Percentiles rank a stretch among this genome's conserved stretches.
Evolutionary conservation across 1,284 basidiomycete species (phyloP).

Genomic region (Rhodotorula sp.): DNA sequence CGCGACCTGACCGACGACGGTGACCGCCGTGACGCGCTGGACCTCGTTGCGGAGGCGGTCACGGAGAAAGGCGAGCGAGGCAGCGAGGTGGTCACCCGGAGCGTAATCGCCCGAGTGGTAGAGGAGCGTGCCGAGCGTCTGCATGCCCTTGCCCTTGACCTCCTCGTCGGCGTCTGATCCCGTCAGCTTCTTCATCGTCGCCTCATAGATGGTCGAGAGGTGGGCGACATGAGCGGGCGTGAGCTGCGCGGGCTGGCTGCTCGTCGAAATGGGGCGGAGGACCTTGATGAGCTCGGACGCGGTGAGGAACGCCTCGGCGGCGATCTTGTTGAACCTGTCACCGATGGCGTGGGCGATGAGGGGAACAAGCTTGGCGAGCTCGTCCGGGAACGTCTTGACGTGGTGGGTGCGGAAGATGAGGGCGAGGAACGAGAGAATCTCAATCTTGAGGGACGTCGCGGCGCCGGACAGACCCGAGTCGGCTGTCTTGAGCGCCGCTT

Average conservation of each 20-base stretch:
- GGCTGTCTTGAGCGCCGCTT: constrained; percentile 47
- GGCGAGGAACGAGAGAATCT: constrained; percentile 77
- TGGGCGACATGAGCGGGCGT: constrained; percentile 53
- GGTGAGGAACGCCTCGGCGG: constrained; percentile 70
- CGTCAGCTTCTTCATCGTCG: constrained; percentile 67
- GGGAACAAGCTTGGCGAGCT: constrained; percentile 66
- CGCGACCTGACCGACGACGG: constrained; percentile 46
- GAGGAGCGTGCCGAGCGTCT: constrained; percentile 79
- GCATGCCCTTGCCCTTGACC: constrained; percentile 77
- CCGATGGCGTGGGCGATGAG: constrained; percentile 68
- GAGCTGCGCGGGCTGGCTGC: constrained; percentile 53
- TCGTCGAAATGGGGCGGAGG: constrained; percentile 43
- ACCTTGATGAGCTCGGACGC: constrained; percentile 53
- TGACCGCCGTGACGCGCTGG: constrained; percentile 53
- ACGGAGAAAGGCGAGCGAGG: constrained; percentile 64
- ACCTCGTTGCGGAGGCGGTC: constrained; percentile 64
- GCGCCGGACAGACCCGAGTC: constrained; percentile 45
- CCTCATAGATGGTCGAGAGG: constrained; percentile 67
- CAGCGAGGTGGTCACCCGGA: constrained; percentile 49
- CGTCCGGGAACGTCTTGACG: constrained; percentile 61
- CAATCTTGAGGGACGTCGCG: constrained; percentile 55
- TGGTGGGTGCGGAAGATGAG: constrained; percentile 79
- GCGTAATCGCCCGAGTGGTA: constrained; percentile 69
- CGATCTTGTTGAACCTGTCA: constrained; percentile 53
- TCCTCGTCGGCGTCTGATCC: constrained; percentile 87